Percentiles rank a stretch among this genome's conserved stretches.
phyloP scores from a whole-genome alignment of 192 early-diverging fungal genomes.

The Coemansia sp. region DNA sequence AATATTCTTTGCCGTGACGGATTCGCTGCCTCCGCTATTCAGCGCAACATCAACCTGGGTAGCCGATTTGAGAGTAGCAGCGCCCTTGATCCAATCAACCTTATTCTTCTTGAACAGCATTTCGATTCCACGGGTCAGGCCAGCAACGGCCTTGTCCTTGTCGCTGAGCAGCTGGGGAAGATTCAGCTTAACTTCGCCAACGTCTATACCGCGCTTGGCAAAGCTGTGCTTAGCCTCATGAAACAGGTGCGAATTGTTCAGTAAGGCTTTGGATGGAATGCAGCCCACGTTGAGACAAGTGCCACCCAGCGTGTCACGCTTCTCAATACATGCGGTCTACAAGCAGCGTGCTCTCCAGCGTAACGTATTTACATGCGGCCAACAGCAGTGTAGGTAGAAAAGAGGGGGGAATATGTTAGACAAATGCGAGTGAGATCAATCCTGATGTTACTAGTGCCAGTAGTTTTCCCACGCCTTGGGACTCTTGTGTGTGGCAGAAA shows the following conservation, averaged over 20 bases:
- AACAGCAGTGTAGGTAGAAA: background rate
- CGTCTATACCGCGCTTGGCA: slow-evolving; percentile 91
- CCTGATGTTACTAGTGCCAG: too few relatives aligned
- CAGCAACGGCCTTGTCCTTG: slow-evolving; percentile 84
- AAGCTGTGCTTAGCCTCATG: slow-evolving; percentile 92
- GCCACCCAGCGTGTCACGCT: slow-evolving; percentile 91
- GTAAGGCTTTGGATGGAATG: slow-evolving; percentile 98
- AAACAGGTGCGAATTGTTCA: slow-evolving; percentile 98
- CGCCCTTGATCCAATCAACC: slow-evolving; percentile 94
- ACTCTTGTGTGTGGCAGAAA: background rate
- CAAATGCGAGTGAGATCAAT: too few relatives aligned
- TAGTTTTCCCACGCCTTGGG: too few relatives aligned
- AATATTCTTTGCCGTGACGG: slow-evolving; percentile 89
- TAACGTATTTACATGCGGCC: background rate
- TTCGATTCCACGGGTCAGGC: slow-evolving; percentile 91
- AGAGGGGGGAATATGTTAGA: background rate
- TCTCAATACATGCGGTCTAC: slow-evolving; percentile 95
- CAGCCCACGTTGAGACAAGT: slow-evolving; percentile 99
- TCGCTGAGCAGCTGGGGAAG: slow-evolving; percentile 85
- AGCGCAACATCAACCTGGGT: slow-evolving; percentile 82
- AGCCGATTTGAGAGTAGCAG: slow-evolving; percentile 74
- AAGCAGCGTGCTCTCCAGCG: background rate
- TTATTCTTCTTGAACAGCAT: slow-evolving; percentile 97
- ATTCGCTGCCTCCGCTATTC: slow-evolving; percentile 69
- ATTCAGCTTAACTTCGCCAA: slow-evolving; percentile 80